Evolutionary conservation across 495 filamentous ascomycete genomes (phyloP).

Genomic region (Lophium mytilinum): DNA sequence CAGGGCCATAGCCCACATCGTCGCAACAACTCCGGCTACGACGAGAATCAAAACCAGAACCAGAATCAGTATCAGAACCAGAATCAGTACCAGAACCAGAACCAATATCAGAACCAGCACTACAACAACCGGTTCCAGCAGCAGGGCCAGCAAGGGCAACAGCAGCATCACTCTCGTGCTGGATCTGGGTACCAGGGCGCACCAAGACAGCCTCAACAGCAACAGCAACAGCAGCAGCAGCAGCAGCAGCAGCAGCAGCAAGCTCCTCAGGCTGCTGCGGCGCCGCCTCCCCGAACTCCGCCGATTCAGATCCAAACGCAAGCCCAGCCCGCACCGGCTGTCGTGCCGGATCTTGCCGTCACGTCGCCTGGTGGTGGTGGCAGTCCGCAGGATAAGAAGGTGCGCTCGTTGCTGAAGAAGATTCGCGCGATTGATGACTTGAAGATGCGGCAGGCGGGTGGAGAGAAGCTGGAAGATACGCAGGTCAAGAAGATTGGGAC

Average conservation of each 20-base stretch:
- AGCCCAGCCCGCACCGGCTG: conserved; percentile 31
- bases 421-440: conserved; percentile 94
- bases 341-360: conserved; percentile 42
- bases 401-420: conserved; percentile 88
- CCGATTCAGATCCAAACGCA: conserved; percentile 11
- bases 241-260: neutral
- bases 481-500: conserved; percentile 98
- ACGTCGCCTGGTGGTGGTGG: conserved; percentile 38
- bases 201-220: neutral
- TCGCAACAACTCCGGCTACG: conserved; percentile 19
- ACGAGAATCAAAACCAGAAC: conserved; percentile 10
- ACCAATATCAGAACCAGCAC: conserved; percentile 3
- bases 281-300: conserved; percentile 16
- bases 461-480: conserved; percentile 95
- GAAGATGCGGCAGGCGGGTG: conserved; percentile 87
- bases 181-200: neutral
- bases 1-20: conserved; percentile 32
- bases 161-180: conserved; percentile 4
- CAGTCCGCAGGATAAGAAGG: conserved; percentile 71
- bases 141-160: conserved; percentile 10
- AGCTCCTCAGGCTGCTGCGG: conserved; percentile 10
- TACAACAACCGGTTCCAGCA: conserved; percentile 18
- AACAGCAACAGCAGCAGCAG: neutral
- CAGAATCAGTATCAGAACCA: conserved; percentile 22
- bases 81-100: conserved; percentile 12